A percentile compares a stretch with the other conserved stretches of the same genome.
Conservation (phyloP, 257 asterid species). For the Nicotiana attenuata region DNA sequence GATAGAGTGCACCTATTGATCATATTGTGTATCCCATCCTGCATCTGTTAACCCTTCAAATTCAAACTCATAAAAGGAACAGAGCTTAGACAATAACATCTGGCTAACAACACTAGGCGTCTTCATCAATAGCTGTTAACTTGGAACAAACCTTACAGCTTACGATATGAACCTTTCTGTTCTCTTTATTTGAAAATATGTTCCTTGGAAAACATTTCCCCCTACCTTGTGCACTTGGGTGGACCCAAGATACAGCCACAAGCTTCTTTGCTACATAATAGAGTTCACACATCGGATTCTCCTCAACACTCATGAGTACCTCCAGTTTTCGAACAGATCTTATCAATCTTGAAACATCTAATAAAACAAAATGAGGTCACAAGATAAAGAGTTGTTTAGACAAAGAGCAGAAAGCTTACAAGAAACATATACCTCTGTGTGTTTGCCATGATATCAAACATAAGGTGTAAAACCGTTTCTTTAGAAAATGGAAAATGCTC, state of each 20-base stretch:
- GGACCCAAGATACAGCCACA: background rate
- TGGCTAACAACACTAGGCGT: background rate
- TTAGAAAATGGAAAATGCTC: too few species aligned
- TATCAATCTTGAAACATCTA: background rate
- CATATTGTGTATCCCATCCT: too few species aligned
- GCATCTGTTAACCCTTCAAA: too few species aligned
- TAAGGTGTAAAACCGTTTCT: too few species aligned
- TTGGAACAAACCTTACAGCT: background rate
- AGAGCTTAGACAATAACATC: too few species aligned
- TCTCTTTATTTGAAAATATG: background rate
- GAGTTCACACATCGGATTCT: background rate
- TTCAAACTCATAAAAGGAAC: background rate
- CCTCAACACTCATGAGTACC: background rate
- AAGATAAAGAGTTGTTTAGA: background rate
- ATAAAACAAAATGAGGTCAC: background rate
- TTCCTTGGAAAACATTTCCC: too few species aligned
- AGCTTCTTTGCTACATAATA: background rate
- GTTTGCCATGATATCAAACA: background rate
- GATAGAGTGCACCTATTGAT: too few species aligned
- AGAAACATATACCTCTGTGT: background rate
- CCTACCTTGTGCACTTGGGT: too few species aligned
- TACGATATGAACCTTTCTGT: background rate
- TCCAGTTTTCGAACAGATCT: background rate
- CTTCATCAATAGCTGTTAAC: background rate
- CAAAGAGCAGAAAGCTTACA: background rate